Percentiles rank a stretch among this genome's conserved stretches.
phyloP scores from a whole-genome alignment of 192 early-diverging fungal genomes.

The Coemansia sp. region DNA sequence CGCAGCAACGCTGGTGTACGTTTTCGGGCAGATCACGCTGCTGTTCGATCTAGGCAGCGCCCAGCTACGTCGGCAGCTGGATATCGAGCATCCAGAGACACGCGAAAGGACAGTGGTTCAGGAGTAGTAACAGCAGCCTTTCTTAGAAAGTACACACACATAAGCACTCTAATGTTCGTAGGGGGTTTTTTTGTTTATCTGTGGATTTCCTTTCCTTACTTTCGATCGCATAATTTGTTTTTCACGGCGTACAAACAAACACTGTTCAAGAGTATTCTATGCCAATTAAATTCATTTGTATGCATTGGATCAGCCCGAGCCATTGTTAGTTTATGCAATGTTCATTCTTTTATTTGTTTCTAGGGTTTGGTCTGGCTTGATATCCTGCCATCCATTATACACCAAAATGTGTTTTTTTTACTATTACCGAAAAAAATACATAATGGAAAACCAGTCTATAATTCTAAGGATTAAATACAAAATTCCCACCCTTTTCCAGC shows the following conservation, averaged over 20 bases:
- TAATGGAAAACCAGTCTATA: neutral
- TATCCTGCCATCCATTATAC: neutral
- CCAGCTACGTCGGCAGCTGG: constrained; percentile 76
- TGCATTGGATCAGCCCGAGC: neutral
- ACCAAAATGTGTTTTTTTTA: neutral
- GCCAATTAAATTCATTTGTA: neutral
- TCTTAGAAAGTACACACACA: neutral
- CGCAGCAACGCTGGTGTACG: constrained; percentile 92
- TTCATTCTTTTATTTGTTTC: neutral
- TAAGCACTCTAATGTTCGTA: neutral
- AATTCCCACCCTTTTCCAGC: neutral
- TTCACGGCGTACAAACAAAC: neutral
- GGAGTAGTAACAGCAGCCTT: constrained; percentile 13
- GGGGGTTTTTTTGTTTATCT: neutral
- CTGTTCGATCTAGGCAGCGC: constrained; percentile 86
- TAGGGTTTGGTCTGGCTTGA: neutral
- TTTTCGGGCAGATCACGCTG: constrained; percentile 81
- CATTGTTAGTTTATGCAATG: neutral
- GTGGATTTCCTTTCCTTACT: neutral
- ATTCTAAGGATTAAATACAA: neutral
- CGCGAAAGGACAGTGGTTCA: constrained; percentile 41
- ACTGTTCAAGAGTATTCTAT: neutral
- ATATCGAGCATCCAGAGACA: constrained; percentile 58
- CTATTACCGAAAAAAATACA: neutral
- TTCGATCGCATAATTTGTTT: neutral